Evolutionary conservation across 176 grass and related monocot genomes (phyloP).

Genomic region (Puccinellia tenuiflora): DNA sequence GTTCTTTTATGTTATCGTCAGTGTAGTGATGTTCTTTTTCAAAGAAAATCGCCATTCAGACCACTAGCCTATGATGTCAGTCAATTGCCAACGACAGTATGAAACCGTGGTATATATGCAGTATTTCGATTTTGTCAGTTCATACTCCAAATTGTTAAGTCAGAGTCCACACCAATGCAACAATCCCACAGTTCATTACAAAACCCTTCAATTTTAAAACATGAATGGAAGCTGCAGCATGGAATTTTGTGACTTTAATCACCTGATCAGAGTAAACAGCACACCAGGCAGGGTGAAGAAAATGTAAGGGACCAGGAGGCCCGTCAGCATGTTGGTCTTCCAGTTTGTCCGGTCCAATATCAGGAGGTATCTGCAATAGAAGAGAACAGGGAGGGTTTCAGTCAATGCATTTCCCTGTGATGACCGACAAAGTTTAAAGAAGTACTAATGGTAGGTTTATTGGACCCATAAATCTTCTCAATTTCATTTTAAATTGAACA

Average conservation of each 20-base stretch:
- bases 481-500: neutral
- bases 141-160: neutral
- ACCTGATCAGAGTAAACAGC: slow-evolving; percentile 69
- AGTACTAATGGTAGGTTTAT: neutral
- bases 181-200: neutral
- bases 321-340: slow-evolving; percentile 94
- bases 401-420: neutral
- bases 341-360: slow-evolving; percentile 90
- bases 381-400: neutral
- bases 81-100: neutral
- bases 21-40: neutral
- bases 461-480: neutral
- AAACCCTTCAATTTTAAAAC: neutral
- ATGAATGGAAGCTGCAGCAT: neutral
- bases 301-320: slow-evolving; percentile 87
- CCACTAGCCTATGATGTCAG: neutral
- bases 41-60: neutral
- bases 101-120: neutral
- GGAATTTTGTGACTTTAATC: neutral
- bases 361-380: slow-evolving; percentile 66
- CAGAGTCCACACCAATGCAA: neutral
- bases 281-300: slow-evolving; percentile 78
- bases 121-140: neutral
- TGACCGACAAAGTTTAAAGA: neutral
- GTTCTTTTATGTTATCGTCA: neutral